These are phyloP conservation scores for Tetrahymena thermophila DNA, from an alignment of 73 alveolate species.

Conservation along the genomic window DNA sequence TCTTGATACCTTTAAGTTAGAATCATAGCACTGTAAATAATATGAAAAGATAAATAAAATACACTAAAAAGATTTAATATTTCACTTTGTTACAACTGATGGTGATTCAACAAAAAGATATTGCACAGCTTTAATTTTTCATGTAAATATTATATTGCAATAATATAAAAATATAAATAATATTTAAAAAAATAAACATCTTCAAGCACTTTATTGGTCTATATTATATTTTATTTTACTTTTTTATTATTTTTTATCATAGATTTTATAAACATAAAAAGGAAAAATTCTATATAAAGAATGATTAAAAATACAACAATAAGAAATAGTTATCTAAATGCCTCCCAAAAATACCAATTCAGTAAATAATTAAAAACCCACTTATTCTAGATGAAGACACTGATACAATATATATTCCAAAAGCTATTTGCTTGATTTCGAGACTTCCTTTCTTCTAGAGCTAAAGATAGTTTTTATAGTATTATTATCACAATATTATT, in stretches of 20 bases:
- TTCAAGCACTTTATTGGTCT: background rate
- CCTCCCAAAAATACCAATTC: constrained; percentile 24
- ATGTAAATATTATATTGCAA: background rate
- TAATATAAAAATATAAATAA: background rate
- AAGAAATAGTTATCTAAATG: constrained; percentile 19
- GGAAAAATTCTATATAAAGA: constrained; percentile 35
- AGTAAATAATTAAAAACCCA: constrained; percentile 30
- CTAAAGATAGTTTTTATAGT: constrained; percentile 22
- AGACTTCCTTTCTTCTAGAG: constrained; percentile 9
- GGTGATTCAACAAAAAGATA: background rate
- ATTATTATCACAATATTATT: constrained; percentile 14
- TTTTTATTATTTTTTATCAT: background rate
- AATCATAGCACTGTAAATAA: background rate
- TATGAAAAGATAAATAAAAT: background rate
- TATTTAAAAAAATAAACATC: background rate
- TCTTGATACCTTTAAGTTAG: background rate
- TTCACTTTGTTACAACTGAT: background rate
- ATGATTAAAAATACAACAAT: constrained; percentile 8
- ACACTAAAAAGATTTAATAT: background rate
- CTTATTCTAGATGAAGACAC: constrained; percentile 40
- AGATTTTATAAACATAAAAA: background rate
- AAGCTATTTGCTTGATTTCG: constrained; percentile 12
- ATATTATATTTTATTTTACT: background rate
- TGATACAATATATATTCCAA: constrained; percentile 29
- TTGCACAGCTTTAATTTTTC: background rate